Evolutionary conservation across 495 filamentous ascomycete genomes (phyloP).

Genomic region (Penicillium tannophilum): DNA sequence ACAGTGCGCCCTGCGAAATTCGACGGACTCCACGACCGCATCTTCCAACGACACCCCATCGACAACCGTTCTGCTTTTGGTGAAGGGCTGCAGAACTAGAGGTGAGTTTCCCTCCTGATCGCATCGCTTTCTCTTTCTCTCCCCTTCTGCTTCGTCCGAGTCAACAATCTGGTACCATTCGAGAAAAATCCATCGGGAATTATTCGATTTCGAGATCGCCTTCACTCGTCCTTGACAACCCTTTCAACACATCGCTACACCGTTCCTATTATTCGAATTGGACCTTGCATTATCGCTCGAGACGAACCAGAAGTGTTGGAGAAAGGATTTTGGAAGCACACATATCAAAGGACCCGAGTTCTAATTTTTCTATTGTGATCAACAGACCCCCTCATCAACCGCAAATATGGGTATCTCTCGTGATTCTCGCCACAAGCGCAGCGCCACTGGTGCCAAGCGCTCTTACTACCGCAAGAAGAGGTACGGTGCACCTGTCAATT

Average conservation of each 20-base stretch:
- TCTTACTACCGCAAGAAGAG: slow-evolving; percentile 88
- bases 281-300: slow-evolving; percentile 18
- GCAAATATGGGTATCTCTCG: slow-evolving; percentile 99
- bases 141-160: slow-evolving; percentile 32
- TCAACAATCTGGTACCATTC: slow-evolving; percentile 23
- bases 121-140: slow-evolving; percentile 22
- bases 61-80: slow-evolving; percentile 50
- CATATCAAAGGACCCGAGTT: slow-evolving; percentile 20
- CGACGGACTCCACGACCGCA: slow-evolving; percentile 45
- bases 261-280: slow-evolving; percentile 6
- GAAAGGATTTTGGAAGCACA: slow-evolving; percentile 10
- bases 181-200: slow-evolving; percentile 14
- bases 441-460: slow-evolving; percentile 95
- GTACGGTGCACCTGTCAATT: slow-evolving; percentile 49
- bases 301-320: slow-evolving; percentile 30
- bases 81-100: slow-evolving; percentile 53
- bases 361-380: slow-evolving; percentile 31
- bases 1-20: slow-evolving; percentile 49
- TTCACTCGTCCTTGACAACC: slow-evolving; percentile 11
- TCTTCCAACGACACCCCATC: slow-evolving; percentile 47
- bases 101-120: slow-evolving; percentile 40
- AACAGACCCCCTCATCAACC: slow-evolving; percentile 57
- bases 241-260: slow-evolving; percentile 12
- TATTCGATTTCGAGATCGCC: slow-evolving; percentile 23
- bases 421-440: slow-evolving; percentile 98